Evolutionary conservation across 2,329 filamentous ascomycete species (phyloP).

Genomic region (Paecilomyces dactylethromorphus): DNA sequence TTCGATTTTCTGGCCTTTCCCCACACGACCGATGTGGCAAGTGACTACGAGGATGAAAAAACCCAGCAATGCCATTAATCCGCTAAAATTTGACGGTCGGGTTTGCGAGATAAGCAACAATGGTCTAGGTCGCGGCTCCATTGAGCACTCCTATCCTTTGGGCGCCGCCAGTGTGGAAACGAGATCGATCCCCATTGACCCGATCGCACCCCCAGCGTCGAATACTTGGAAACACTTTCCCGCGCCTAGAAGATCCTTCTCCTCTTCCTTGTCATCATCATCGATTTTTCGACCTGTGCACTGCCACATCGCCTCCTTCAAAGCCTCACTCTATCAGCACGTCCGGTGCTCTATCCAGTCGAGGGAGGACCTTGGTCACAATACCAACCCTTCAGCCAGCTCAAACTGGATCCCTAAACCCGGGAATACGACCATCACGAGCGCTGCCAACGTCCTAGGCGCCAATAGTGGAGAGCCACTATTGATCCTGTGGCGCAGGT

Average conservation of each 20-base stretch:
- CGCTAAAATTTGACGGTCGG: too few relatives aligned
- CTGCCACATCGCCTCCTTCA: neutral
- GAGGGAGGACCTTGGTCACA: neutral
- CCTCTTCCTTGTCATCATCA: neutral
- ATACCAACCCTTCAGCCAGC: neutral
- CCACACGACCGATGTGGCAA: neutral
- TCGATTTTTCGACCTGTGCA: neutral
- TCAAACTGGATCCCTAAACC: neutral
- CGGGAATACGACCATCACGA: neutral
- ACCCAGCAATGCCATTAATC: neutral
- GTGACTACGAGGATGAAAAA: neutral
- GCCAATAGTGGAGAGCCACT: neutral
- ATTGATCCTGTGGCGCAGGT: neutral
- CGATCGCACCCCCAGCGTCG: neutral
- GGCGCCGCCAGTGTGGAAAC: neutral
- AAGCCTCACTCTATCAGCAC: neutral
- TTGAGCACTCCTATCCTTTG: neutral
- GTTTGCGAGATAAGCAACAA: neutral
- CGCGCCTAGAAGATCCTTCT: neutral
- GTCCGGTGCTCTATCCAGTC: neutral
- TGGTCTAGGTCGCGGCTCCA: neutral
- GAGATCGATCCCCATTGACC: neutral
- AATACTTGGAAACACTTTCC: neutral
- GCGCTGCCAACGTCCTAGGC: neutral
- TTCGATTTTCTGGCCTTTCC: neutral